Base-by-base conservation (phyloP, 2,329 filamentous ascomycete species). In the Gaeumannomyces sp. region DNA sequence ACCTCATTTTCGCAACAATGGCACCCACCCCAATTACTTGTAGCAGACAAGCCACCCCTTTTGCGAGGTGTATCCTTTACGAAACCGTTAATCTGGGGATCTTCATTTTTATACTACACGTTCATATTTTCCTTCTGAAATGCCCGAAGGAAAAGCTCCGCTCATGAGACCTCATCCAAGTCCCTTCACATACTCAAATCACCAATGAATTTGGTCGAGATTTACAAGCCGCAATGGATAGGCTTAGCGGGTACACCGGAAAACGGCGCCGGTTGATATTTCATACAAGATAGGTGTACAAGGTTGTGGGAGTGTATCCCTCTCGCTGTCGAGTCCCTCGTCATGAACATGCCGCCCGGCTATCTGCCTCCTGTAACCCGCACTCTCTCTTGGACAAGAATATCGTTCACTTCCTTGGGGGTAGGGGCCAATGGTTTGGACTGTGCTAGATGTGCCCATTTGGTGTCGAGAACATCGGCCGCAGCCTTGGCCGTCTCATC, bases 401-500 rank as follows among this genome's bases (percentile, higher is more conserved):
- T 53, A 50, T 70, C 66, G 71, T 86, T 80, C 28, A 87, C 80
- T 72, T 85, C 83, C 67, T 85, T 79, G 8, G 82, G 77, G 8
- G 81, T 83, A 50, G 45, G 22, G n/a, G 80, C 79, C 19, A 81
- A 71, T 25, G 77, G 76, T 72, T 80, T 82, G 67, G 79, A 79
- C 68, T 84, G 80, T 22, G 81, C 85, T 22, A 89, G 76, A 65
- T 85, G 80, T 27, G 79, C 75, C 83, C 85, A 88, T 70, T 83
- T 81, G 7, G 77, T 72, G 56, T 82, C 78, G 50, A 84, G 70
- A n/a, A 77, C 74, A 19, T 75, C 70, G 65, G 76, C 75, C 61
- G 79, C 72, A 65, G 80, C 73, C 69, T 79, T 75, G 61, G 81
- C 74, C 29, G 76, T 76, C 59, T 78, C 74, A 69, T 85, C 82